A percentile compares a stretch with the other conserved stretches of the same genome.
phyloP scores from a whole-genome alignment of 129 eudicot genomes.

The Ambrosia trifida region DNA sequence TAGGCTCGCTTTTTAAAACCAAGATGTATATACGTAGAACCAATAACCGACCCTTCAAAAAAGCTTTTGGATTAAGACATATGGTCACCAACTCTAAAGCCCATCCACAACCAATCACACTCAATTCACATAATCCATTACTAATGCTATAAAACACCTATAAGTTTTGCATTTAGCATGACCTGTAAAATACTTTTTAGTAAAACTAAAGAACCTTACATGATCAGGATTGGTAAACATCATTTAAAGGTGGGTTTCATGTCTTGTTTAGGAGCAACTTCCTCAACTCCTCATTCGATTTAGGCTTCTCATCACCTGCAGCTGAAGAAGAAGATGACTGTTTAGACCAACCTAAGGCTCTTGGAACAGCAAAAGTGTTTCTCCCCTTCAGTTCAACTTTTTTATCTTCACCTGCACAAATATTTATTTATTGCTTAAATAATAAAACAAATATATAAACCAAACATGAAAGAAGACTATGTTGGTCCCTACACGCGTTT shows the following conservation, averaged over 20 bases:
- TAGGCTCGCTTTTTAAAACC: no score
- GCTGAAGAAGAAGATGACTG: constrained; percentile 32
- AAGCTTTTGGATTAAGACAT: not conserved
- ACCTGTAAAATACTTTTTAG: not conserved
- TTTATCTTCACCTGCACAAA: constrained; percentile 24
- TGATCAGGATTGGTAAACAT: not conserved
- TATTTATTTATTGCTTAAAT: not conserved
- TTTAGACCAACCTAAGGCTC: constrained; percentile 57
- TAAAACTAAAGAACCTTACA: not conserved
- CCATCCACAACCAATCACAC: not conserved
- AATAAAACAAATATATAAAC: not conserved
- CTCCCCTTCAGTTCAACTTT: constrained; percentile 60
- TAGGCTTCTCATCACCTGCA: constrained; percentile 63
- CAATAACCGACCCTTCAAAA: no score
- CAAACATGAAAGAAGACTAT: not conserved
- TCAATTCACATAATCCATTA: not conserved
- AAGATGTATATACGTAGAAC: no score
- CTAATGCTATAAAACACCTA: not conserved
- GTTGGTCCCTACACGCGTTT: constrained; percentile 3
- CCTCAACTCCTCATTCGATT: constrained; percentile 84
- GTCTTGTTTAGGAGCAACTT: constrained; percentile 54
- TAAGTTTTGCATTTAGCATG: not conserved
- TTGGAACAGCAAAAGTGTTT: constrained; percentile 87
- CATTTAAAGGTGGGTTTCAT: not conserved
- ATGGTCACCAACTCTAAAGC: not conserved